Percentiles rank a stretch among this genome's conserved stretches.
These are phyloP conservation scores for Phytophthora kernoviae DNA, from an alignment of 352 stramenopile species.

Conservation along the genomic window DNA sequence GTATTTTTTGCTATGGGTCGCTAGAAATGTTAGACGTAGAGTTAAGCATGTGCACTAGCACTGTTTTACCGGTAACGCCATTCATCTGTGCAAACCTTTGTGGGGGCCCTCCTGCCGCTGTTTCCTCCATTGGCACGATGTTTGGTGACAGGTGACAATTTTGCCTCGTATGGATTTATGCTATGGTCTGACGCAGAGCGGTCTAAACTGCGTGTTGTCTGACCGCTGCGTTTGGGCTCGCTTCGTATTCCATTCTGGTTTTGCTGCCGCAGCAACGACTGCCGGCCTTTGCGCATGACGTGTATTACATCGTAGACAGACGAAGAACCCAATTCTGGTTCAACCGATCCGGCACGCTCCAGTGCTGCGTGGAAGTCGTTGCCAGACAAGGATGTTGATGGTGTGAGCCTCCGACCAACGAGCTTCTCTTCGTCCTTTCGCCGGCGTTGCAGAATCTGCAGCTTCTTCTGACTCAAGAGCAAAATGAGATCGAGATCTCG, in stretches of 20 bases:
- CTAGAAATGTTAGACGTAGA: too few species aligned
- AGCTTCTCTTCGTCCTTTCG: slow-evolving; percentile 27
- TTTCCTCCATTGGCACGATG: slow-evolving; percentile 4
- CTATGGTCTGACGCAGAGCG: slow-evolving; percentile 21
- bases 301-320: slow-evolving; percentile 39
- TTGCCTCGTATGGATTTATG: slow-evolving; percentile 18
- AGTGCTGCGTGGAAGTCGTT: slow-evolving; percentile 5
- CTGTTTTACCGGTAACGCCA: background rate
- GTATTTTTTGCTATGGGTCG: too few species aligned
- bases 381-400: slow-evolving; percentile 21
- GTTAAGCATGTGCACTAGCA: too few species aligned
- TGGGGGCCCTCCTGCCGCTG: slow-evolving; percentile 5
- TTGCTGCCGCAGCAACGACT: slow-evolving; percentile 26
- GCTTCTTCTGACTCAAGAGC: slow-evolving; percentile 28
- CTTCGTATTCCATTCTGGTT: slow-evolving; percentile 6
- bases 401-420: slow-evolving; percentile 7
- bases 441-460: slow-evolving; percentile 27
- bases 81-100: slow-evolving; percentile 12
- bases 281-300: slow-evolving; percentile 35
- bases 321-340: slow-evolving; percentile 4
- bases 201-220: slow-evolving; percentile 8
- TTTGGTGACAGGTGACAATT: slow-evolving; percentile 3
- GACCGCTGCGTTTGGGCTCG: slow-evolving; percentile 8
- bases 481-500: slow-evolving; percentile 26
- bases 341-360: slow-evolving; percentile 6